Conservation (phyloP, 164 flowering plant genomes). For the Vitis amurensis region DNA sequence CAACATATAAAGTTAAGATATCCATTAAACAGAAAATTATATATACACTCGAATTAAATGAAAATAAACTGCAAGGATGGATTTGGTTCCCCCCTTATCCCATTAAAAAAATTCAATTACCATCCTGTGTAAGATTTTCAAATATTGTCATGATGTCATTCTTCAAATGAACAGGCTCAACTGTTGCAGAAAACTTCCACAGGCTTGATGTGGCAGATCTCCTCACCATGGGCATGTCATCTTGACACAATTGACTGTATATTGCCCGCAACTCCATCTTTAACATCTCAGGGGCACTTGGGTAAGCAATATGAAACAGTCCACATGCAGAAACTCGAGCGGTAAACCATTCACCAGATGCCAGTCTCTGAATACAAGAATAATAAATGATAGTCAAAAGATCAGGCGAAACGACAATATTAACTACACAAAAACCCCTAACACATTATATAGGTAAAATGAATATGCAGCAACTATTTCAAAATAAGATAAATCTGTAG, state of each 20-base stretch:
- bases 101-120: slow-evolving; percentile 28
- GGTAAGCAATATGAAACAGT: slow-evolving; percentile 91
- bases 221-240: slow-evolving; percentile 99
- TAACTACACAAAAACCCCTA: no score
- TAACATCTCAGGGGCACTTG: slow-evolving; percentile 78
- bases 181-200: slow-evolving; percentile 95
- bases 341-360: slow-evolving; percentile 98
- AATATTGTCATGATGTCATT: slow-evolving; percentile 85
- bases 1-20: no score
- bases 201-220: slow-evolving; percentile 94
- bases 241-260: slow-evolving; percentile 89
- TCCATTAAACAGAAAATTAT: no score
- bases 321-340: slow-evolving; percentile 98
- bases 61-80: no score
- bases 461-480: no score
- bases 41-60: no score
- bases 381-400: not conserved
- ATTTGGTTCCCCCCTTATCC: no score
- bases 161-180: slow-evolving; percentile 81
- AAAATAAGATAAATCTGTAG: no score
- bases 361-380: slow-evolving; percentile 63
- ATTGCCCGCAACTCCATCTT: slow-evolving; percentile 75
- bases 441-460: no score
- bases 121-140: slow-evolving; percentile 94
- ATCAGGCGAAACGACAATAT: no score